Percentiles rank a stretch among this genome's conserved stretches.
Evolutionary conservation across 2,329 filamentous ascomycete genomes (phyloP).

Genomic region (Phyllachora maydis): DNA sequence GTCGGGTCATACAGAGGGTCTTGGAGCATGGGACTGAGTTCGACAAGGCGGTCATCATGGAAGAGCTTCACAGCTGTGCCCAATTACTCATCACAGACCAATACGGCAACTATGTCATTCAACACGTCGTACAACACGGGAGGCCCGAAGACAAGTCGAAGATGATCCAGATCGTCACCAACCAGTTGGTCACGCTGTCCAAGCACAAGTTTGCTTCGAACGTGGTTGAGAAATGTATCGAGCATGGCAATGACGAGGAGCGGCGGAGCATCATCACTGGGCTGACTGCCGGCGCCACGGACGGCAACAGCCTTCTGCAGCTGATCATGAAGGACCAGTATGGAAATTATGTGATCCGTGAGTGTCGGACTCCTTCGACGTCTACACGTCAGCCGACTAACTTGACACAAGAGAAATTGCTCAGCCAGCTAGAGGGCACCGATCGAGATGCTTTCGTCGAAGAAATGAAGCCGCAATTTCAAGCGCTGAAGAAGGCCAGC

Average conservation of each 20-base stretch:
- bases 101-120: conserved; percentile 91
- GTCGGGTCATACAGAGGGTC: conserved; percentile 81
- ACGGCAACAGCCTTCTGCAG: conserved; percentile 50
- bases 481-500: conserved; percentile 39
- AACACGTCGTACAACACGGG: conserved; percentile 73
- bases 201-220: conserved; percentile 97
- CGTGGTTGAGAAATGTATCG: conserved; percentile 84
- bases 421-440: conserved; percentile 36
- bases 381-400: conserved; percentile 8
- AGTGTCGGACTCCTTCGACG: conserved; percentile 18
- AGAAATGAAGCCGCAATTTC: conserved; percentile 41
- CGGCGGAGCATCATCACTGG: conserved; percentile 45
- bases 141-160: conserved; percentile 47
- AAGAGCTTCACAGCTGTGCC: conserved; percentile 58
- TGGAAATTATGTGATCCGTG: conserved; percentile 93
- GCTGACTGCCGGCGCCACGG: conserved; percentile 35
- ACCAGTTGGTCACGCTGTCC: conserved; percentile 52
- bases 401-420: conserved; percentile 48
- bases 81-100: conserved; percentile 60
- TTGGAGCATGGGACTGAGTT: conserved; percentile 60
- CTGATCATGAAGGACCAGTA: conserved; percentile 75
- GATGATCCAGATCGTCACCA: conserved; percentile 55
- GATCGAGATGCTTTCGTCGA: conserved; percentile 40
- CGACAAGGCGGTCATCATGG: conserved; percentile 52
- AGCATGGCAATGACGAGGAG: conserved; percentile 47